Conservation (phyloP, 495 filamentous ascomycete species). For the Neurospora discreta region DNA sequence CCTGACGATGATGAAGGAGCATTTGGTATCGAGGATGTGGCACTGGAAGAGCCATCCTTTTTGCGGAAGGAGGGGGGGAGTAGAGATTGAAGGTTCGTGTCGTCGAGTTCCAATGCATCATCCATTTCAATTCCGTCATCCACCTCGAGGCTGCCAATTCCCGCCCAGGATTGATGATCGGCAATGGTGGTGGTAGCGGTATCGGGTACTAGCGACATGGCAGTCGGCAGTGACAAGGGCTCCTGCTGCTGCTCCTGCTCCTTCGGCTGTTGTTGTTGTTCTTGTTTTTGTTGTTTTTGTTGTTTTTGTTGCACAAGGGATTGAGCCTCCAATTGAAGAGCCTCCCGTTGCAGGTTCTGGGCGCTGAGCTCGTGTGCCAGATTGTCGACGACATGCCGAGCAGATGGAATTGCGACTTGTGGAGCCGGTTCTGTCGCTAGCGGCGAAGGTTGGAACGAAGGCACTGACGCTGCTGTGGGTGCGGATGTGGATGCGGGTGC, state of each 20-base stretch:
- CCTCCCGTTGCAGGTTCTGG: conserved; percentile 17
- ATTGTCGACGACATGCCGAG: conserved; percentile 11
- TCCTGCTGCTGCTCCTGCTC: not conserved
- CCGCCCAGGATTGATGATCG: not conserved
- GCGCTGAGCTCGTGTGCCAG: conserved; percentile 26
- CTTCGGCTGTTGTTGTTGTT: conserved; percentile 1
- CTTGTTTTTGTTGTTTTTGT: conserved; percentile 3
- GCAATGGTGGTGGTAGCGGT: not conserved
- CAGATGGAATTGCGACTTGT: not conserved
- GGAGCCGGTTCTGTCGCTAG: not conserved
- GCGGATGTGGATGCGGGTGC: not conserved
- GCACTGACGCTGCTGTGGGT: not conserved
- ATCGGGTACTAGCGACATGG: not conserved
- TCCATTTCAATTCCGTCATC: not conserved
- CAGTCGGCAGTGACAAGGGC: not conserved
- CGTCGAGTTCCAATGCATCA: not conserved
- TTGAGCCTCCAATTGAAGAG: not conserved
- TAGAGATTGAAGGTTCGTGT: not conserved
- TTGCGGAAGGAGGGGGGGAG: not conserved
- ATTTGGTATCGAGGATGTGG: not conserved
- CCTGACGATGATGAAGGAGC: not conserved
- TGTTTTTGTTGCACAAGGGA: not conserved
- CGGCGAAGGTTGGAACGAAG: not conserved
- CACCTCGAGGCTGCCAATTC: not conserved
- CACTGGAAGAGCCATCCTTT: not conserved